phyloP scores from a whole-genome alignment of 2,329 filamentous ascomycete species.

The Paraphoma sp. region DNA sequence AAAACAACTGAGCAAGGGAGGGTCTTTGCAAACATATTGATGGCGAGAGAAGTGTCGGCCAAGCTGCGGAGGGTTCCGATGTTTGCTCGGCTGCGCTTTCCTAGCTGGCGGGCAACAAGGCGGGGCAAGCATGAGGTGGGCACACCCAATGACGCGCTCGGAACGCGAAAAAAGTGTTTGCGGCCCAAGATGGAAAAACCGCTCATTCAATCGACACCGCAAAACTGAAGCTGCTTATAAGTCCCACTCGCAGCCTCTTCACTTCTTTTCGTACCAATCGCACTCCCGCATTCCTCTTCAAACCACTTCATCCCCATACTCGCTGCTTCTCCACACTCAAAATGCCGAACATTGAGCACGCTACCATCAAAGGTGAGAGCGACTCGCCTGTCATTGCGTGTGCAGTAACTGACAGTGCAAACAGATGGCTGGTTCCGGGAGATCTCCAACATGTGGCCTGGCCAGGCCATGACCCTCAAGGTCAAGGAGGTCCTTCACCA shows the following conservation, averaged over 20 bases:
- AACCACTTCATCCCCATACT: not conserved
- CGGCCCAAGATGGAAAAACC: slow-evolving; percentile 29
- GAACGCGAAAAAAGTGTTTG: slow-evolving; percentile 17
- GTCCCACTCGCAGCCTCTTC: slow-evolving; percentile 12
- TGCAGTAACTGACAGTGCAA: slow-evolving; percentile 4
- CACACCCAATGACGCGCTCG: slow-evolving; percentile 29
- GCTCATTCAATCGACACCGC: slow-evolving; percentile 23
- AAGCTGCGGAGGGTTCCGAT: not conserved
- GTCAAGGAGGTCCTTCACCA: slow-evolving; percentile 98
- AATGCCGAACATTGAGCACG: slow-evolving; percentile 74
- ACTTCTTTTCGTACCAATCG: slow-evolving; percentile 14
- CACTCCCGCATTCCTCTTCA: not conserved
- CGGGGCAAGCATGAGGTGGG: slow-evolving; percentile 13
- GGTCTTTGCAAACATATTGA: too few species aligned
- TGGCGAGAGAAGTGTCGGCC: not conserved
- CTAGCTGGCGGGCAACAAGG: slow-evolving; percentile 12
- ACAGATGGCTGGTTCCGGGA: slow-evolving; percentile 99
- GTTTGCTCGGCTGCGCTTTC: slow-evolving; percentile 18
- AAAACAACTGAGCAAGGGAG: too few species aligned
- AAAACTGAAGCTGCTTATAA: slow-evolving; percentile 31
- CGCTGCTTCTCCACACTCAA: slow-evolving; percentile 33
- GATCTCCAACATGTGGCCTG: slow-evolving; percentile 98
- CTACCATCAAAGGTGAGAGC: slow-evolving; percentile 73
- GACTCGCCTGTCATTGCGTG: not conserved
- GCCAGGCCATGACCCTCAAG: slow-evolving; percentile 90